Conservation (phyloP, 257 asterid genomes). For the Solanum pimpinellifolium region DNA sequence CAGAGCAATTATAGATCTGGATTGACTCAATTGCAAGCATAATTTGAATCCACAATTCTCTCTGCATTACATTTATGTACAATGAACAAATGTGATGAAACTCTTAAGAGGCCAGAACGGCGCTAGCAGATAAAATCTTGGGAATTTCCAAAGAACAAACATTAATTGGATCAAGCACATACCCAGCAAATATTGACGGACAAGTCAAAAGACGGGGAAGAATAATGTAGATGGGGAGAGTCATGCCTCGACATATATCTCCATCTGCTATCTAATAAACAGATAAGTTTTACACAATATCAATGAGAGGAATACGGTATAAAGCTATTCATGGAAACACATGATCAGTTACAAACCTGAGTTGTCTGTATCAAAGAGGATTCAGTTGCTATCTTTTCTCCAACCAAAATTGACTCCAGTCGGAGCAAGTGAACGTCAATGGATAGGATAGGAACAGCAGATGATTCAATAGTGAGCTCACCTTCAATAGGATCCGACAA, state of each 20-base stretch:
- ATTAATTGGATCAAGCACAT: conserved; percentile 5
- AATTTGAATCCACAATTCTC: background rate
- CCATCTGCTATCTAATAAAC: conserved; percentile 72
- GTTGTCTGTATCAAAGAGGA: conserved; percentile 65
- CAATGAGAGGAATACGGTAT: background rate
- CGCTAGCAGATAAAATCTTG: background rate
- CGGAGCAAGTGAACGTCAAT: conserved; percentile 70
- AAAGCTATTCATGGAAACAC: conserved; percentile 1
- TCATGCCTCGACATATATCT: conserved; percentile 54
- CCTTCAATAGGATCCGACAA: conserved; percentile 60
- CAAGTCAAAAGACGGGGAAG: conserved; percentile 90
- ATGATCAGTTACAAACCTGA: conserved; percentile 45
- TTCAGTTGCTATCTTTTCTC: conserved; percentile 75
- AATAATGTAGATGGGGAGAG: conserved; percentile 53
- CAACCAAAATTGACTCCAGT: conserved; percentile 77
- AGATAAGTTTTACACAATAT: background rate
- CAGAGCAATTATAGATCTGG: background rate
- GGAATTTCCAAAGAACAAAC: background rate
- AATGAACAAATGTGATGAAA: background rate
- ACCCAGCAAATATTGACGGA: conserved; percentile 82
- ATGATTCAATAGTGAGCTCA: conserved; percentile 71
- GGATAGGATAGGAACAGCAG: conserved; percentile 57
- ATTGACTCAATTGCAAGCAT: background rate
- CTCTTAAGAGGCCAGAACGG: background rate
- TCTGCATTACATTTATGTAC: background rate